Evolutionary conservation across 2,329 filamentous ascomycete species (phyloP).

Genomic region (Sporothrix globosa): DNA sequence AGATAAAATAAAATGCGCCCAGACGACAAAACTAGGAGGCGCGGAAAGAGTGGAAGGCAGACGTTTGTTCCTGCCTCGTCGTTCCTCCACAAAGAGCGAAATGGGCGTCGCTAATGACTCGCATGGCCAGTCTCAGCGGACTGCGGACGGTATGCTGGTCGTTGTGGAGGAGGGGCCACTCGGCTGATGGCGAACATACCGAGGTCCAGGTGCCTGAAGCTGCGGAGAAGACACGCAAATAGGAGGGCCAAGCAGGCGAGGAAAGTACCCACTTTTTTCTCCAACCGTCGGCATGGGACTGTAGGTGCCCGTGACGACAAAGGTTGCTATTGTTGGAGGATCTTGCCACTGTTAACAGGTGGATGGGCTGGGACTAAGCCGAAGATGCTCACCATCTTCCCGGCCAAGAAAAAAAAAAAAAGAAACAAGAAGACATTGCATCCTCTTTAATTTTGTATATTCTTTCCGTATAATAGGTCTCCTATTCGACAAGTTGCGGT

Average conservation of each 20-base stretch:
- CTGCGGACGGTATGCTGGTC: constrained; percentile 21
- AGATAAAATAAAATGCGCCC: constrained; percentile 25
- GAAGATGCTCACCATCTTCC: no score
- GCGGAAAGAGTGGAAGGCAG: constrained; percentile 19
- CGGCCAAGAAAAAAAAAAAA: no score
- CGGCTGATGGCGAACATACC: constrained; percentile 31
- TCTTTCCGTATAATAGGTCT: no score
- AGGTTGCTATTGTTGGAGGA: neutral
- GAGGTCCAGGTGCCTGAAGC: constrained; percentile 30
- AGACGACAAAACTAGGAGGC: neutral
- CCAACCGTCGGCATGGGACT: constrained; percentile 21
- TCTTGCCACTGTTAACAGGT: constrained; percentile 22
- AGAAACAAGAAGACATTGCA: no score
- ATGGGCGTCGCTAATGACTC: constrained; percentile 29
- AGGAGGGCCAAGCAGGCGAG: neutral
- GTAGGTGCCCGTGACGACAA: constrained; percentile 20
- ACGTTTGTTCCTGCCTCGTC: neutral
- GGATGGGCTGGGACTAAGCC: neutral
- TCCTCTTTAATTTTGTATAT: no score
- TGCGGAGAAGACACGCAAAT: constrained; percentile 29
- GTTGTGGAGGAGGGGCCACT: constrained; percentile 18
- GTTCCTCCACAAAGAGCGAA: constrained; percentile 1
- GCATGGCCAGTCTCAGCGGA: neutral
- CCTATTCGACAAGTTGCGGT: no score
- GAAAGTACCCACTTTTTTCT: neutral